Percentiles rank a stretch among this genome's conserved stretches.
Evolutionary conservation across 2,329 filamentous ascomycete species (phyloP).

Genomic region (Ophiostoma piceae): DNA sequence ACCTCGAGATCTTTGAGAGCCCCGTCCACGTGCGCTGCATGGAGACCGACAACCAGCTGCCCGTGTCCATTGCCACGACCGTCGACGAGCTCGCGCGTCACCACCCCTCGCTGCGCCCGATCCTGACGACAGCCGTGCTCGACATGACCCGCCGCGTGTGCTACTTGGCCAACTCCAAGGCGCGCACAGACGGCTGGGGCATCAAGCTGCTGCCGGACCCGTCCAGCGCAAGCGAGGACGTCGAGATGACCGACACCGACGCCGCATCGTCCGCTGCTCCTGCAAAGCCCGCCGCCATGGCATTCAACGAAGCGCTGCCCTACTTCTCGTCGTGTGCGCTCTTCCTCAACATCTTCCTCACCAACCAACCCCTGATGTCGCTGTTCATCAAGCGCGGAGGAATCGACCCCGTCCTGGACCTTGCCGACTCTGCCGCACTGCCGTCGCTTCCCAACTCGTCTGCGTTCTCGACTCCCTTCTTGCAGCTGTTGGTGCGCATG

Average conservation of each 20-base stretch:
- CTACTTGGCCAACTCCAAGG: constrained; percentile 65
- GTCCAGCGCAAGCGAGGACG: constrained; percentile 39
- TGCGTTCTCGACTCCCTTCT: constrained; percentile 62
- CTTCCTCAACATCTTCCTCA: constrained; percentile 70
- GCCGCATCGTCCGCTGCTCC: constrained; percentile 24
- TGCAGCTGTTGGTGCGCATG: constrained; percentile 68
- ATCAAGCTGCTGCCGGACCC: constrained; percentile 67
- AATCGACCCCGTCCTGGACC: constrained; percentile 76
- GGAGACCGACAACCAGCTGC: constrained; percentile 62
- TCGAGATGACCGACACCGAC: constrained; percentile 62
- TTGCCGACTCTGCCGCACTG: constrained; percentile 75
- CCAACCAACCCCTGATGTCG: constrained; percentile 65
- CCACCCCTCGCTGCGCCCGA: constrained; percentile 74
- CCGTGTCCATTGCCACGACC: constrained; percentile 68
- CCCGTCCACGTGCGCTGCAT: constrained; percentile 81
- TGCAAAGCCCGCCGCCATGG: neutral
- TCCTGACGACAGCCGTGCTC: constrained; percentile 78
- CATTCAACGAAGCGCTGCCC: constrained; percentile 33
- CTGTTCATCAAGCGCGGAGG: constrained; percentile 74
- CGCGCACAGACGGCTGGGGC: constrained; percentile 65
- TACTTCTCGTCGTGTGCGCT: constrained; percentile 72
- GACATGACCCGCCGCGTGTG: constrained; percentile 82
- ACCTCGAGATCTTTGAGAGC: constrained; percentile 95
- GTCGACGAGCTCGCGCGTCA: constrained; percentile 95
- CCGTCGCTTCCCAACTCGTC: constrained; percentile 66